These are phyloP conservation scores for Cladosporium sp. DNA, from an alignment of 2,329 filamentous ascomycete species.

Conservation along the genomic window DNA sequence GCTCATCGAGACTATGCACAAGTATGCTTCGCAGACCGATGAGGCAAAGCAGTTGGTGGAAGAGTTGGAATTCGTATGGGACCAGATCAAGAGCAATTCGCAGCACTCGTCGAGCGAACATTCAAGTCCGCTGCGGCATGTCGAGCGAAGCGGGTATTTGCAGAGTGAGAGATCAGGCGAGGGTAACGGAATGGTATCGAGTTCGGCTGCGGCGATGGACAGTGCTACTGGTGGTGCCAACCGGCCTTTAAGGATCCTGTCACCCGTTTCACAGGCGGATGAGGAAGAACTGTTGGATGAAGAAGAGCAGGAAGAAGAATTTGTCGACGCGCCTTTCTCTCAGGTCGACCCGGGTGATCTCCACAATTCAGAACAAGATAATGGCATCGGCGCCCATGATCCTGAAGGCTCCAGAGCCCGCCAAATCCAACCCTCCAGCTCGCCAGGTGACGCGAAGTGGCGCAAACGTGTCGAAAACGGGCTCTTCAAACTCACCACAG, in stretches of 20 bases:
- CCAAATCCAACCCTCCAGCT: not conserved
- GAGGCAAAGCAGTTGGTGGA: conserved; percentile 85
- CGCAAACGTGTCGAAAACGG: conserved; percentile 80
- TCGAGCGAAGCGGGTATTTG: conserved; percentile 40
- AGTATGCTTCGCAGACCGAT: conserved; percentile 81
- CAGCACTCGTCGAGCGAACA: conserved; percentile 36
- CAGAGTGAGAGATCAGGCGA: conserved; percentile 32
- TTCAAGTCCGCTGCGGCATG: conserved; percentile 33
- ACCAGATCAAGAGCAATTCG: conserved; percentile 82
- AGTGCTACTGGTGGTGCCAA: conserved; percentile 12
- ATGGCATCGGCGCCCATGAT: not conserved
- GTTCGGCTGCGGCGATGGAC: conserved; percentile 36
- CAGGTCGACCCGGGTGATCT: conserved; percentile 44
- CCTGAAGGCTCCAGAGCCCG: not conserved
- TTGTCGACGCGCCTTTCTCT: conserved; percentile 52
- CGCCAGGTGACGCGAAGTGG: conserved; percentile 61
- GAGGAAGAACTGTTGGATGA: conserved; percentile 40
- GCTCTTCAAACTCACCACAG: conserved; percentile 84
- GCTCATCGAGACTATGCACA: conserved; percentile 94
- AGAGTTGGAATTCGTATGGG: conserved; percentile 99
- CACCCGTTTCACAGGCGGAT: conserved; percentile 76
- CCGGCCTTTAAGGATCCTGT: conserved; percentile 61
- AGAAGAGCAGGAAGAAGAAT: conserved; percentile 45
- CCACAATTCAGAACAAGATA: conserved; percentile 4
- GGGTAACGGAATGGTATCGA: conserved; percentile 28